Conservation (phyloP, 257 asterid genomes). For the Primulina eburnea region DNA sequence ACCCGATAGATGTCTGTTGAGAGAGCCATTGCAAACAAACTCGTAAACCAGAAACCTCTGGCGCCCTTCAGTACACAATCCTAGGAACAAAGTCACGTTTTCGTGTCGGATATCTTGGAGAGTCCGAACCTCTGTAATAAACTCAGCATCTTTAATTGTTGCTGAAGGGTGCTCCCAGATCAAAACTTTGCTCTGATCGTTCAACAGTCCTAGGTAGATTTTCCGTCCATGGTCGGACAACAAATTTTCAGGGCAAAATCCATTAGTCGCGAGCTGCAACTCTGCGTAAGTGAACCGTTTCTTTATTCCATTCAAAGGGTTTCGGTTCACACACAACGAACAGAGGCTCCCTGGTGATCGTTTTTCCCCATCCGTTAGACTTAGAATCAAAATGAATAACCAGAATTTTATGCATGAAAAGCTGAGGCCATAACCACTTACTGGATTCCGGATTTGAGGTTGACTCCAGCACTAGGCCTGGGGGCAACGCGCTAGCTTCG, state of each 20-base stretch:
- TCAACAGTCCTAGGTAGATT: constrained; percentile 34
- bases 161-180: constrained; percentile 47
- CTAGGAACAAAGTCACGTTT: constrained; percentile 47
- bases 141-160: constrained; percentile 39
- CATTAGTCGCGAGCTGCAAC: constrained; percentile 45
- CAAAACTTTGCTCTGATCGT: constrained; percentile 36
- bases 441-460: constrained; percentile 19
- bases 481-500: constrained; percentile 9
- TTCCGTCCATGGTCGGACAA: constrained; percentile 31
- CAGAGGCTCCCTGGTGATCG: constrained; percentile 22
- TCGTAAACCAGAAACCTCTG: constrained; percentile 49
- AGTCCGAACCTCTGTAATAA: constrained; percentile 32
- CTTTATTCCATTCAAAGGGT: constrained; percentile 28
- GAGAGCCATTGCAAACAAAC: constrained; percentile 46
- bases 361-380: background rate
- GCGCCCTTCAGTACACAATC: constrained; percentile 47
- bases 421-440: constrained; percentile 20
- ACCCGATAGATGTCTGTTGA: constrained; percentile 44
- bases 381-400: background rate
- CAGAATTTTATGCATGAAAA: background rate
- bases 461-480: constrained; percentile 9
- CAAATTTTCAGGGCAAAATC: constrained; percentile 34
- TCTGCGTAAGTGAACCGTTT: constrained; percentile 44
- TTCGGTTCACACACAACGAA: constrained; percentile 33
- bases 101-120: constrained; percentile 42